Conservation (phyloP, 2,329 filamentous ascomycete species). For the Sporothrix globosa region DNA sequence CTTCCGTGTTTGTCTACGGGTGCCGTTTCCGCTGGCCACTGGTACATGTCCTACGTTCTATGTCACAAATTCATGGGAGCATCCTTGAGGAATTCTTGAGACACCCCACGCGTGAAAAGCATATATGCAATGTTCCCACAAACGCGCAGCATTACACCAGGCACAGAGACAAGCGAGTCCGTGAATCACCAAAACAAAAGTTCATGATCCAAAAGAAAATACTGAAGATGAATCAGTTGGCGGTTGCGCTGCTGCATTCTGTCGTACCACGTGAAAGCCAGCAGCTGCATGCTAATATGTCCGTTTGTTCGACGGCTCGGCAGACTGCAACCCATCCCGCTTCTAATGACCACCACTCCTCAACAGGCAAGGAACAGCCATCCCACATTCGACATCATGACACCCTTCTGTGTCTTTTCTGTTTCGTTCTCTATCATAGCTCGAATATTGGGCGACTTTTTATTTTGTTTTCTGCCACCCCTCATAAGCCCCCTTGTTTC, state of each 20-base stretch:
- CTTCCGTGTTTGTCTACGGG: background rate
- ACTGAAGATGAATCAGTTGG: background rate
- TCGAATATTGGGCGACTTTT: background rate
- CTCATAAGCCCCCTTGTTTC: background rate
- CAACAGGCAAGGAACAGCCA: background rate
- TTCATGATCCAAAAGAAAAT: slow-evolving; percentile 21
- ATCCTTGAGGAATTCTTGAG: background rate
- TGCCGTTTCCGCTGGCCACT: slow-evolving; percentile 1
- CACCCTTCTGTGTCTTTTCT: background rate
- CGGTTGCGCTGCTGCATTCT: background rate
- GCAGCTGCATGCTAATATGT: slow-evolving; percentile 16
- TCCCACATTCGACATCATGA: background rate
- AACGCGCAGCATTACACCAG: background rate
- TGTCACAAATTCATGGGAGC: background rate
- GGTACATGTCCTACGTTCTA: background rate
- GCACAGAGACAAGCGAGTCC: background rate
- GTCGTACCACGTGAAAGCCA: slow-evolving; percentile 25
- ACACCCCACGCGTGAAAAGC: background rate
- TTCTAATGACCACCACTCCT: background rate
- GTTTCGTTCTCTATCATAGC: background rate
- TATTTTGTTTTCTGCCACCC: background rate
- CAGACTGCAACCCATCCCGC: slow-evolving; percentile 5
- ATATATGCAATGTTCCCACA: background rate
- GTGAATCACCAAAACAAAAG: background rate
- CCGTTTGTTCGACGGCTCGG: slow-evolving; percentile 10